A percentile compares a stretch with the other conserved stretches of the same genome.
Evolutionary conservation across 768 basidiomycete genomes (phyloP).

Genomic region (Hortiboletus campestris): DNA sequence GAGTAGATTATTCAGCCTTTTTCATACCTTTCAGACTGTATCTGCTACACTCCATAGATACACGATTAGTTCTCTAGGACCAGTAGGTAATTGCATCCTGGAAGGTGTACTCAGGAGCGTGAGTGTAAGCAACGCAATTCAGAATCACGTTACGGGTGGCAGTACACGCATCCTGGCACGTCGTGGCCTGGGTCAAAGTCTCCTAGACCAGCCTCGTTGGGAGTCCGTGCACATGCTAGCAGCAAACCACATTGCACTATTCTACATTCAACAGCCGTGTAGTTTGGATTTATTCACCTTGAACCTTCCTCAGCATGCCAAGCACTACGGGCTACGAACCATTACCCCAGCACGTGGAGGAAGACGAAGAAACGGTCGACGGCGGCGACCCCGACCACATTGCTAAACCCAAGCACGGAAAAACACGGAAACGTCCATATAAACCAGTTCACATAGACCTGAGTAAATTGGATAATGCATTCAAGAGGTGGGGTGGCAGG

Average conservation of each 20-base stretch:
- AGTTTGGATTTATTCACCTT: neutral
- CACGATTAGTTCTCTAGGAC: neutral
- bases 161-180: conserved; percentile 11
- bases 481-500: conserved; percentile 58
- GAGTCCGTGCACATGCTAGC: conserved; percentile 11
- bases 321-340: conserved; percentile 47
- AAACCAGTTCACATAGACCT: conserved; percentile 73
- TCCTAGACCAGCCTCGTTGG: conserved; percentile 8
- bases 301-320: conserved; percentile 34
- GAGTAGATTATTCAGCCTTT: neutral
- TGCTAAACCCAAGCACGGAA: conserved; percentile 26
- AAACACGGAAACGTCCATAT: conserved; percentile 31
- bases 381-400: conserved; percentile 29
- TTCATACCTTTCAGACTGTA: neutral
- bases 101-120: neutral
- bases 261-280: conserved; percentile 3
- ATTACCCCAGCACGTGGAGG: conserved; percentile 41
- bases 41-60: neutral
- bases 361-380: conserved; percentile 39
- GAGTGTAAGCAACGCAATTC: no score
- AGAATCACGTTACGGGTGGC: conserved; percentile 20
- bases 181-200: neutral
- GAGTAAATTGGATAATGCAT: conserved; percentile 75
- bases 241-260: conserved; percentile 15
- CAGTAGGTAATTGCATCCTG: no score